These are phyloP conservation scores for Seiridium unicorne DNA, from an alignment of 2,329 filamentous ascomycete species.

Conservation along the genomic window DNA sequence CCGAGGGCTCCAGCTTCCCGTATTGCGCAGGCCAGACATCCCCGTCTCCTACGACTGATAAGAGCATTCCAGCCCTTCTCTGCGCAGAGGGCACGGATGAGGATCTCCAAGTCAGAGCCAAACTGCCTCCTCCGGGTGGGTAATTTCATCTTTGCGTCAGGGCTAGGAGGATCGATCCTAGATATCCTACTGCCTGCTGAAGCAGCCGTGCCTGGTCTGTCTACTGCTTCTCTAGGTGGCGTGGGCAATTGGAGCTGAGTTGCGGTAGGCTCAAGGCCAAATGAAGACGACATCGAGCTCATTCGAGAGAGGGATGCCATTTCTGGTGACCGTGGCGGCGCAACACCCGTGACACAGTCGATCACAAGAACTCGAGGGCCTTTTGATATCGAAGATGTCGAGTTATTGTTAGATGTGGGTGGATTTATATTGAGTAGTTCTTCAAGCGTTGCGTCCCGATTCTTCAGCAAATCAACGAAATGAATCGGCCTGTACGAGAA, in stretches of 20 bases:
- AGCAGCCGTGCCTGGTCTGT: constrained; percentile 23
- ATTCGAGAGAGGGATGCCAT: constrained; percentile 48
- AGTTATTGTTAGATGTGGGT: constrained; percentile 26
- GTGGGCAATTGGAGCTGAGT: constrained; percentile 20
- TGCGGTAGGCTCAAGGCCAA: constrained; percentile 24
- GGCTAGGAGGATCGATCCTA: constrained; percentile 22
- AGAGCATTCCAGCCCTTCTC: constrained; percentile 73
- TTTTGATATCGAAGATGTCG: constrained; percentile 15
- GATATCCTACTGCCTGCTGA: constrained; percentile 24
- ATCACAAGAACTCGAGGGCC: constrained; percentile 54
- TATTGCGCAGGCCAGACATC: constrained; percentile 72
- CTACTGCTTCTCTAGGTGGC: constrained; percentile 16
- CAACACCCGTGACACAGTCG: constrained; percentile 60
- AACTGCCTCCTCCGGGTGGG: constrained; percentile 57
- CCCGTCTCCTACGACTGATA: constrained; percentile 64
- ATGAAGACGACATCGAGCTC: constrained; percentile 32
- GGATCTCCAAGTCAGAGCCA: constrained; percentile 65
- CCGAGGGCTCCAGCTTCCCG: constrained; percentile 71
- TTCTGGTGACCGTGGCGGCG: constrained; percentile 40
- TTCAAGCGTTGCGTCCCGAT: constrained; percentile 42
- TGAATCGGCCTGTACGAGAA: constrained; percentile 61
- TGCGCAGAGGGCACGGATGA: constrained; percentile 71
- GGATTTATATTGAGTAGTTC: constrained; percentile 41
- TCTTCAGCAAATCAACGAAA: constrained; percentile 53
- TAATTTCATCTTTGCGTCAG: constrained; percentile 52